phyloP scores from a whole-genome alignment of 768 basidiomycete species.

The Boletellus ananas region DNA sequence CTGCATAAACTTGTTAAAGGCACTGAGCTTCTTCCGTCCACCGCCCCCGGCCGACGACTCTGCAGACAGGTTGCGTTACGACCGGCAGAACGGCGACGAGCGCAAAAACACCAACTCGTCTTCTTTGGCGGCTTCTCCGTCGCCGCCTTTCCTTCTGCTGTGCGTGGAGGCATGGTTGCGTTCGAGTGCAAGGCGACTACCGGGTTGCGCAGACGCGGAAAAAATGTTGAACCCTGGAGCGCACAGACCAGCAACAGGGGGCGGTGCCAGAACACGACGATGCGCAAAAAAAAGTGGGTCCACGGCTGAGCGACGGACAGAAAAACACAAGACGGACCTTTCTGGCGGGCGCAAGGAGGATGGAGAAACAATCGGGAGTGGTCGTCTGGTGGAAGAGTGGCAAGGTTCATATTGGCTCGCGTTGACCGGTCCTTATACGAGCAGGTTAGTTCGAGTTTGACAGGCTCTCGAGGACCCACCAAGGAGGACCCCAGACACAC shows the following conservation, averaged over 20 bases:
- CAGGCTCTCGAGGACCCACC: slow-evolving; percentile 20
- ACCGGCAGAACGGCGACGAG: slow-evolving; percentile 10
- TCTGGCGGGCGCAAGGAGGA: slow-evolving; percentile 6
- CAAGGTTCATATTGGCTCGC: slow-evolving; percentile 49
- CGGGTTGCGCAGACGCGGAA: slow-evolving; percentile 7
- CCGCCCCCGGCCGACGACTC: slow-evolving; percentile 51
- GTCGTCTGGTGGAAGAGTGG: slow-evolving; percentile 38
- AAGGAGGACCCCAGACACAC: slow-evolving; percentile 29
- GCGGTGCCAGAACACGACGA: slow-evolving; percentile 15
- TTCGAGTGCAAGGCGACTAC: slow-evolving; percentile 10
- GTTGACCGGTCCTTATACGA: slow-evolving; percentile 59
- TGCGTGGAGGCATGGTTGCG: slow-evolving; percentile 41
- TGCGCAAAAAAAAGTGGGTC: neutral
- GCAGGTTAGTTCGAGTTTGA: slow-evolving; percentile 26
- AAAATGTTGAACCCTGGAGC: slow-evolving; percentile 20
- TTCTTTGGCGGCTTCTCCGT: slow-evolving; percentile 54
- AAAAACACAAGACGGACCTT: slow-evolving; percentile 6
- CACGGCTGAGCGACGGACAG: slow-evolving; percentile 8
- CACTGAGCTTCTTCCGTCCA: slow-evolving; percentile 58
- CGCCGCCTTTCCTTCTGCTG: slow-evolving; percentile 35
- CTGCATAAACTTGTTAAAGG: slow-evolving; percentile 82
- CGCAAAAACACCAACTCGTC: slow-evolving; percentile 38
- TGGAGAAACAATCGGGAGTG: slow-evolving; percentile 24
- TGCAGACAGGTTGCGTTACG: slow-evolving; percentile 30
- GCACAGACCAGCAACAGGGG: slow-evolving; percentile 33